phyloP scores from a whole-genome alignment of 768 basidiomycete genomes.

The Gymnopilus dilepis region DNA sequence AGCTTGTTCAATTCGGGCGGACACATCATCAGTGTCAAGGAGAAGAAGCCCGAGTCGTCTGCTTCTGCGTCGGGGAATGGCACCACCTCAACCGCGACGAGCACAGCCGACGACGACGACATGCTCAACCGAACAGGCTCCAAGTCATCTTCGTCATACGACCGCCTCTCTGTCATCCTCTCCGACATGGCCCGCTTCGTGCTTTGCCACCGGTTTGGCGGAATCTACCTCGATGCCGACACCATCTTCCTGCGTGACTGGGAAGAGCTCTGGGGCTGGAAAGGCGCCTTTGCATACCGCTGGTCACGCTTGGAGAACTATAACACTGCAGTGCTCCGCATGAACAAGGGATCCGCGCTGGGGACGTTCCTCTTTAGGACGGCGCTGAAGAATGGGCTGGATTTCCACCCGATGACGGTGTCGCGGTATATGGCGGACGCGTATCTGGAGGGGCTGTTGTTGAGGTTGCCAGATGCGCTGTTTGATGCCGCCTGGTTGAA shows the following conservation, averaged over 20 bases:
- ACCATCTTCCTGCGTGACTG: slow-evolving; percentile 92
- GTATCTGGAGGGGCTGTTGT: slow-evolving; percentile 72
- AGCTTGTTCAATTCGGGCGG: slow-evolving; percentile 90
- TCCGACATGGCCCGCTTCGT: slow-evolving; percentile 98
- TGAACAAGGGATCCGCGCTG: slow-evolving; percentile 89
- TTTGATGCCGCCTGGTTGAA: slow-evolving; percentile 97
- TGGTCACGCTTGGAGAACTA: slow-evolving; percentile 94
- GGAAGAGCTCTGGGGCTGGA: slow-evolving; percentile 97
- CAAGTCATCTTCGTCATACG: slow-evolving; percentile 85
- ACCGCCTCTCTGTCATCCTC: slow-evolving; percentile 88
- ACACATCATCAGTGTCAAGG: slow-evolving; percentile 66
- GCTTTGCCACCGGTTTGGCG: slow-evolving; percentile 91
- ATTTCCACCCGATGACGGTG: slow-evolving; percentile 96
- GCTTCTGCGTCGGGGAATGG: slow-evolving; percentile 41
- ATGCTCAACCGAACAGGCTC: slow-evolving; percentile 82
- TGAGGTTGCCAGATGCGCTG: slow-evolving; percentile 87
- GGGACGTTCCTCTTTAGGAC: slow-evolving; percentile 93
- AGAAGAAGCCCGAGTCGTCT: slow-evolving; percentile 36
- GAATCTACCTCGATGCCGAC: slow-evolving; percentile 94
- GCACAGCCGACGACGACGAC: slow-evolving; percentile 54
- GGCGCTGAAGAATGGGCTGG: slow-evolving; percentile 86
- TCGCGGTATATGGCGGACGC: slow-evolving; percentile 86
- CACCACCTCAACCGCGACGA: slow-evolving; percentile 48
- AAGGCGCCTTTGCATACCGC: slow-evolving; percentile 92
- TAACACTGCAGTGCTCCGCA: slow-evolving; percentile 90